phyloP scores from a whole-genome alignment of 2,329 filamentous ascomycete genomes.

The Cytospora chrysosperma region DNA sequence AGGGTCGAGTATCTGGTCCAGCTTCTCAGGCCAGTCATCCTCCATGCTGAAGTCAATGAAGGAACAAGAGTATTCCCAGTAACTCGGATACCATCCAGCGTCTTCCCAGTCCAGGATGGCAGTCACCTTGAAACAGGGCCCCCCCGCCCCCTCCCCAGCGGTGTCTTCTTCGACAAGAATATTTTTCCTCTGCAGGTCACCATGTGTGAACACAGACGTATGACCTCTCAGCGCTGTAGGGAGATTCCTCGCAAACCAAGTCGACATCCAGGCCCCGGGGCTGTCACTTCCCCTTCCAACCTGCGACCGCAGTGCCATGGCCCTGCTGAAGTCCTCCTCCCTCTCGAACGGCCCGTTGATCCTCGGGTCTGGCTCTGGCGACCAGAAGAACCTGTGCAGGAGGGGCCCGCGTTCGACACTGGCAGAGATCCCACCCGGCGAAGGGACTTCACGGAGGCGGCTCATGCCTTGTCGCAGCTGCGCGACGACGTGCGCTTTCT shows the following conservation, averaged over 20 bases:
- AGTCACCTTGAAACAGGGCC: background rate
- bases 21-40: slow-evolving; percentile 23
- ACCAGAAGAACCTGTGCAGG: slow-evolving; percentile 12
- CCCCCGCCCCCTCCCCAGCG: background rate
- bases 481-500: background rate
- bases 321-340: slow-evolving; percentile 8
- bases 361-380: background rate
- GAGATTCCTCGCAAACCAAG: background rate
- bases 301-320: slow-evolving; percentile 5
- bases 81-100: slow-evolving; percentile 16
- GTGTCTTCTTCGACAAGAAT: background rate
- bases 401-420: slow-evolving; percentile 8
- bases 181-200: background rate
- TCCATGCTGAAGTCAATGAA: slow-evolving; percentile 18
- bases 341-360: slow-evolving; percentile 10
- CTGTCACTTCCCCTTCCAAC: slow-evolving; percentile 4
- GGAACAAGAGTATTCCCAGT: slow-evolving; percentile 9
- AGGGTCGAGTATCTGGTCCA: slow-evolving; percentile 18
- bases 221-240: background rate
- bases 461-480: background rate
- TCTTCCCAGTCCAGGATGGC: slow-evolving; percentile 18
- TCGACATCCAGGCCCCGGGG: background rate
- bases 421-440: slow-evolving; percentile 11
- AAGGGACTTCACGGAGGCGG: background rate
- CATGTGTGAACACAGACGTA: background rate